Conservation (phyloP, 306 rosid genomes). For the Prunus persica region Prunus_persica_NCBIv2 NC_034009.1:24374001-24374500, state of each 20-base stretch:
- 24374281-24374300: neutral
- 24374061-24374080: too few species aligned
- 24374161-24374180: too few species aligned
- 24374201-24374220: too few species aligned
- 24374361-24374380: neutral
- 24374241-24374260: neutral
- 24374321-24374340: conserved; percentile 17
- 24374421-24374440: conserved; percentile 21
- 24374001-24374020: too few species aligned
- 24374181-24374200: too few species aligned
- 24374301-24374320: neutral
- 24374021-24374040: too few species aligned
- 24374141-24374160: too few species aligned
- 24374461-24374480: neutral
- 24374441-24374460: conserved; percentile 32
- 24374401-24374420: conserved; percentile 17
- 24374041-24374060: too few species aligned
- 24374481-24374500: conserved; percentile 8
- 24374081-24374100: too few species aligned
- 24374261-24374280: neutral
- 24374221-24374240: neutral
- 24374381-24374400: conserved; percentile 30
- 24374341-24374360: conserved; percentile 8
- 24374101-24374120: too few species aligned
- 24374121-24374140: too few species aligned